These are phyloP conservation scores for Albophoma yamanashiensis DNA, from an alignment of 2,329 filamentous ascomycete species.

Conservation along the genomic window DNA sequence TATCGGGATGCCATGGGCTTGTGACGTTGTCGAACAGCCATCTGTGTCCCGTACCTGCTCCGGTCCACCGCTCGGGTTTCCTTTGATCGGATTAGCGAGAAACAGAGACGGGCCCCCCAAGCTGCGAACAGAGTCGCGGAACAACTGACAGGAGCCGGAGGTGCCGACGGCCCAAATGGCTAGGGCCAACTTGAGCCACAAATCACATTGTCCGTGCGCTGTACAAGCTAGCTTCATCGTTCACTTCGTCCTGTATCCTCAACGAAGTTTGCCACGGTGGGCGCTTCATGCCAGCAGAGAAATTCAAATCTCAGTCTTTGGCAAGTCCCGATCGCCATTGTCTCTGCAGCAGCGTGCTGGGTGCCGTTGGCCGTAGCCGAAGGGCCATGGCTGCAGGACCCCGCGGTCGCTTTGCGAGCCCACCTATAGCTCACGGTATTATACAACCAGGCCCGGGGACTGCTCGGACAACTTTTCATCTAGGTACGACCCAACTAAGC, in stretches of 20 bases:
- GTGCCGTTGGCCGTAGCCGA: background rate
- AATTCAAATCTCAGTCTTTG: too few relatives aligned
- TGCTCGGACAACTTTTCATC: background rate
- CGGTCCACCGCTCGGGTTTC: background rate
- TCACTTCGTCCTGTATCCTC: background rate
- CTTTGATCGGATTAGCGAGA: background rate
- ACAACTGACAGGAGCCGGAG: background rate
- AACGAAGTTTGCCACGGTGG: background rate
- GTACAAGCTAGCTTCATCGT: too few relatives aligned
- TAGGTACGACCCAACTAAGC: background rate
- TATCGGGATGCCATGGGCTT: background rate
- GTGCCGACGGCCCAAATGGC: background rate
- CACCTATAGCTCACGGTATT: background rate
- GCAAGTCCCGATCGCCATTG: background rate
- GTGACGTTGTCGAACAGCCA: background rate
- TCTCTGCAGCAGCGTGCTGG: background rate
- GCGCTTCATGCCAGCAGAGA: background rate
- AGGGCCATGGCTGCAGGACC: background rate
- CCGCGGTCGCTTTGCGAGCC: background rate
- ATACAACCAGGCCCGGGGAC: background rate
- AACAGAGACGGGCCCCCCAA: background rate
- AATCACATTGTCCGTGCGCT: background rate
- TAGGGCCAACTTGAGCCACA: background rate
- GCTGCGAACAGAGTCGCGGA: background rate
- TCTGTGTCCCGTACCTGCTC: background rate